A percentile compares a stretch with the other conserved stretches of the same genome.
These are phyloP conservation scores for Dalbergia oliveri DNA, from an alignment of 306 rosid genomes.

Conservation along the genomic window DNA sequence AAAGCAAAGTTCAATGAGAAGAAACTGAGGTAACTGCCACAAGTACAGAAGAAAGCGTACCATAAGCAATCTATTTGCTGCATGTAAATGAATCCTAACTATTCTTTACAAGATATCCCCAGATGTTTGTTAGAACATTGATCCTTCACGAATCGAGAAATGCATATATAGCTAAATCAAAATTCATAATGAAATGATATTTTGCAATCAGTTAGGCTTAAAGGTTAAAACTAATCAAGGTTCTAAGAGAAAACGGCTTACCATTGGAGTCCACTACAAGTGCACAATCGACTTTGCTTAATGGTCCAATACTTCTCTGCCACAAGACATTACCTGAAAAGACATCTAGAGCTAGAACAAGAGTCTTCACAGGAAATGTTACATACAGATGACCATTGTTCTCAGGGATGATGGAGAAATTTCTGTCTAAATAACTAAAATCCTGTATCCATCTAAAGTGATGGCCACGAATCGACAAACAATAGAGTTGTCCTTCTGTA, in stretches of 20 bases:
- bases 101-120: background rate
- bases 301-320: constrained; percentile 78
- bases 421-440: constrained; percentile 70
- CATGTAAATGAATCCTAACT: background rate
- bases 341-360: constrained; percentile 75
- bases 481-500: constrained; percentile 74
- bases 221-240: constrained; percentile 4
- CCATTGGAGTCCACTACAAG: constrained; percentile 87
- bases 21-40: background rate
- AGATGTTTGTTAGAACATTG: background rate
- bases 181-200: background rate
- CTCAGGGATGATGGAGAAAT: constrained; percentile 70
- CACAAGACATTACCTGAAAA: constrained; percentile 72
- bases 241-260: constrained; percentile 37
- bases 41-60: constrained; percentile 19
- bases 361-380: constrained; percentile 64
- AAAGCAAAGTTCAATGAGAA: background rate
- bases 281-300: constrained; percentile 56
- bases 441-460: constrained; percentile 80
- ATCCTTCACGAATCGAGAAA: constrained; percentile 4
- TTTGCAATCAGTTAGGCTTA: background rate
- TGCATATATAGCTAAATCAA: background rate
- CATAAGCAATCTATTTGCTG: constrained; percentile 11
- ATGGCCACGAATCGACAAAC: constrained; percentile 63
- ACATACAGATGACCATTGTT: constrained; percentile 82